Evolutionary conservation across 2,329 filamentous ascomycete species (phyloP).

Genomic region (Cryphonectria radicalis): DNA sequence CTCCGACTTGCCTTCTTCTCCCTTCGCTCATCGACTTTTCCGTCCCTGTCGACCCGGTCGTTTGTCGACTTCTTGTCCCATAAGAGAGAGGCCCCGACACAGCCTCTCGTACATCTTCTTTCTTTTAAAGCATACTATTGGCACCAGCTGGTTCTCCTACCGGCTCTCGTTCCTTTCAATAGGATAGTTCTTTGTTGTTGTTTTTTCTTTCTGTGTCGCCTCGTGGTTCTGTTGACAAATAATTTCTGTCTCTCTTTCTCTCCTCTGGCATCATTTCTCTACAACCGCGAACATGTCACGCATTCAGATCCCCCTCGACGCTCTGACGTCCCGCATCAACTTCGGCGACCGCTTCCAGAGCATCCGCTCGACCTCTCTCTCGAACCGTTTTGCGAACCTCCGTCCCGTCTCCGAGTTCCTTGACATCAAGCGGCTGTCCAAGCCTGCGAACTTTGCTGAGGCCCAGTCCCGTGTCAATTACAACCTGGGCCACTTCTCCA

Average conservation of each 20-base stretch:
- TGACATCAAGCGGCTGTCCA: slow-evolving; percentile 93
- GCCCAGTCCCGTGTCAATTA: slow-evolving; percentile 93
- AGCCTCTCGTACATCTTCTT: slow-evolving; percentile 29
- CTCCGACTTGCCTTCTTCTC: slow-evolving; percentile 1
- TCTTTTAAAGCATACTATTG: background rate
- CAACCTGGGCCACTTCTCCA: slow-evolving; percentile 96
- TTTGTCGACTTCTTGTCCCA: background rate
- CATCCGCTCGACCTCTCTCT: slow-evolving; percentile 78
- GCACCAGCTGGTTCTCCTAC: background rate
- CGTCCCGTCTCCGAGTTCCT: slow-evolving; percentile 91
- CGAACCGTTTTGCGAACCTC: slow-evolving; percentile 87
- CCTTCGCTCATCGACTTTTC: background rate
- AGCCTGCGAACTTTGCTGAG: slow-evolving; percentile 88
- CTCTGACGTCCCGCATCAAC: slow-evolving; percentile 88
- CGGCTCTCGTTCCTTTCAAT: background rate
- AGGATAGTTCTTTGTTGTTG: background rate
- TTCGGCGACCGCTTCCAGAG: slow-evolving; percentile 82
- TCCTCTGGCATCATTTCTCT: too few relatives aligned
- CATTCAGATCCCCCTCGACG: slow-evolving; percentile 91
- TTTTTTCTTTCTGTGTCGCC: background rate
- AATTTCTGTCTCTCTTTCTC: background rate
- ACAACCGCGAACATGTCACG: slow-evolving; percentile 65
- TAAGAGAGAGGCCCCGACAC: slow-evolving; percentile 7
- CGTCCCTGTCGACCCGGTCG: background rate
- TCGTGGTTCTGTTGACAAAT: slow-evolving; percentile 5